These are phyloP conservation scores for Escallonia herrerae DNA, from an alignment of 129 eudicot species.

Conservation along the genomic window DNA sequence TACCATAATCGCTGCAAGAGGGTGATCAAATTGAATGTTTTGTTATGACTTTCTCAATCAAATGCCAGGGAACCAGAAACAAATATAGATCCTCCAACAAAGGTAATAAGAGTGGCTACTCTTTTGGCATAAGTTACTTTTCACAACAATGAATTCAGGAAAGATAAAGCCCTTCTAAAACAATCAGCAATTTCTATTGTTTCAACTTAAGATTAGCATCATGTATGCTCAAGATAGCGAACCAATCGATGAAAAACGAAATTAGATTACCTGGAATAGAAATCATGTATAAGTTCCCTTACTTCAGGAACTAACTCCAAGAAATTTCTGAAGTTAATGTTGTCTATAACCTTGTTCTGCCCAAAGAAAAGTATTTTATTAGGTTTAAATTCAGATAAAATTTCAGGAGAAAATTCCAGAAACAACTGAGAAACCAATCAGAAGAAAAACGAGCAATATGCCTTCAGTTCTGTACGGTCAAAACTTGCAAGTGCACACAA, in stretches of 20 bases:
- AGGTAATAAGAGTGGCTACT: neutral
- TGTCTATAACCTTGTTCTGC: slow-evolving; percentile 95
- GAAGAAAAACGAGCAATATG: slow-evolving; percentile 13
- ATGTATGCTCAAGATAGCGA: neutral
- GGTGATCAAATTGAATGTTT: too few relatives aligned
- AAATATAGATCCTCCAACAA: neutral
- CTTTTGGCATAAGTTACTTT: too few relatives aligned
- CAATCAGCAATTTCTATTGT: too few relatives aligned
- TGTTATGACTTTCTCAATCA: too few relatives aligned
- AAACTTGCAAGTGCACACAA: slow-evolving; percentile 98
- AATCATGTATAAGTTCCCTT: slow-evolving; percentile 91
- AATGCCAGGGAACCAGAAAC: neutral
- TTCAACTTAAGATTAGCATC: neutral
- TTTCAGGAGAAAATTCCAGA: too few relatives aligned
- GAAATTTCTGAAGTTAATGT: slow-evolving; percentile 81
- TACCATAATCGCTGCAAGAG: too few relatives aligned
- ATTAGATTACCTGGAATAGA: slow-evolving; percentile 71
- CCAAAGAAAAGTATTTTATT: slow-evolving; percentile 11
- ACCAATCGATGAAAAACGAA: slow-evolving; percentile 1
- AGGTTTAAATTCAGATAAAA: neutral
- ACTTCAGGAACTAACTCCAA: slow-evolving; percentile 94
- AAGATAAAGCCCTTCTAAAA: too few relatives aligned
- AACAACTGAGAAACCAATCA: neutral
- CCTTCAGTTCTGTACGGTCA: slow-evolving; percentile 97
- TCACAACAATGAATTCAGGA: neutral